Evolutionary conservation across 176 grass and related monocot species (phyloP).

Genomic region (Musa schizocarpa): DNA sequence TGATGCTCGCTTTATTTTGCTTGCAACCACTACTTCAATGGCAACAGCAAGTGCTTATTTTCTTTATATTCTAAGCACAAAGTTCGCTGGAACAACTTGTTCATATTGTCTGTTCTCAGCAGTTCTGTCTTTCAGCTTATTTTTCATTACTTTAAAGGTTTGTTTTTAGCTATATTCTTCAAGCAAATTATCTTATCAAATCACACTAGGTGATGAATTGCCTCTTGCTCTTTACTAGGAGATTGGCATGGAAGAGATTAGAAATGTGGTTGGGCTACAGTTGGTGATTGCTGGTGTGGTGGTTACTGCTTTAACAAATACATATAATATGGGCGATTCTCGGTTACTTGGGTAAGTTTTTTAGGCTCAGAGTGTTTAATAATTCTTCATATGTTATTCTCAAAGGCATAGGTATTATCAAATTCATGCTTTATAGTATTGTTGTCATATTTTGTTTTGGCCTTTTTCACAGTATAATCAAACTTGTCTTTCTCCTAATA

Average conservation of each 20-base stretch:
- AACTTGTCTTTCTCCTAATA: too few species aligned
- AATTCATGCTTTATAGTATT: too few species aligned
- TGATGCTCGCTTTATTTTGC: slow-evolving; percentile 55
- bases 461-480: too few species aligned
- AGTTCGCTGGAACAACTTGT: slow-evolving; percentile 75
- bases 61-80: slow-evolving; percentile 68
- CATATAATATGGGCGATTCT: slow-evolving; percentile 50
- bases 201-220: background rate
- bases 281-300: slow-evolving; percentile 54
- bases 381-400: background rate
- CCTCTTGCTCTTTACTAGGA: slow-evolving; percentile 34
- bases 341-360: slow-evolving; percentile 44
- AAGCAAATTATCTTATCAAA: background rate
- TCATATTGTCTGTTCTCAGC: slow-evolving; percentile 69
- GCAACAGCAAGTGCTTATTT: slow-evolving; percentile 89
- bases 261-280: slow-evolving; percentile 63
- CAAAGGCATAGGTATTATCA: background rate
- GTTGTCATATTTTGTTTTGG: too few species aligned
- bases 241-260: slow-evolving; percentile 55
- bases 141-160: slow-evolving; percentile 83
- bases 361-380: background rate
- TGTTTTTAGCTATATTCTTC: slow-evolving; percentile 3
- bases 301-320: slow-evolving; percentile 60
- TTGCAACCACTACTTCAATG: slow-evolving; percentile 68
- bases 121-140: slow-evolving; percentile 68